Evolutionary conservation across 1,139 yeast species (phyloP), one percentile per base, ranked within the genome.

Genomic region (Protomyces gravidus): DNA sequence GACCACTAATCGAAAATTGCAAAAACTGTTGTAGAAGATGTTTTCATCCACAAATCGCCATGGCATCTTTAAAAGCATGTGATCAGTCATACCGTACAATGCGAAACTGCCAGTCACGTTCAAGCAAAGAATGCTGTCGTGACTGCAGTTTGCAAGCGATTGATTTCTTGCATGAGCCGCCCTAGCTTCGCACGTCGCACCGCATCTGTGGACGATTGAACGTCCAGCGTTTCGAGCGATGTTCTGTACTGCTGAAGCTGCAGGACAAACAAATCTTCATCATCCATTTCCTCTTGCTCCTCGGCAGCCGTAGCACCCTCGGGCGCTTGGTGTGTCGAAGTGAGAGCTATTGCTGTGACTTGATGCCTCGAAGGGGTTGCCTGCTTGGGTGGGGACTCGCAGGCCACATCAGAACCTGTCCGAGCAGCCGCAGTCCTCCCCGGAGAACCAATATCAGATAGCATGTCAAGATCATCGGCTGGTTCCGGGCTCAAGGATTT

Each of bases 251-350:
- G 58, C 30, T 53, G 51, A 19, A 53, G 40, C 36, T 53, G 58
- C 13, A 45, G n/a, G 46, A 53, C 21, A 46, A 53, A 53, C 33
- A 53, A 50, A 21, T 53, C 58, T 11, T 53, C 58, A 25, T 53
- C 58, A 5, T 28, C 36, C 33, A 30, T 11, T 46, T 53, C 58
- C 11, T 33, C 15, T 5, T 25, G 42, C 9, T 45, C 50, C 11
- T 15, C 42, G 19, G 7, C 23, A 7, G 42, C 17, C 23, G 21
- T 3, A n/a, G 17, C 42, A 15, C 7, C 7, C 21, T 9, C 3
- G 17, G 5, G 7, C 9, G 9, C 21, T 17, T 36, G 42, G 7
- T 9, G 32, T 9, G 32, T 9, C 13, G 32, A 28, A 13, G 2
- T 13, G n/a, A n/a, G n/a, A n/a, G n/a, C n/a, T n/a, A n/a, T n/a